Evolutionary conservation across 768 basidiomycete genomes (phyloP).

Genomic region (Tylopilus felleus): DNA sequence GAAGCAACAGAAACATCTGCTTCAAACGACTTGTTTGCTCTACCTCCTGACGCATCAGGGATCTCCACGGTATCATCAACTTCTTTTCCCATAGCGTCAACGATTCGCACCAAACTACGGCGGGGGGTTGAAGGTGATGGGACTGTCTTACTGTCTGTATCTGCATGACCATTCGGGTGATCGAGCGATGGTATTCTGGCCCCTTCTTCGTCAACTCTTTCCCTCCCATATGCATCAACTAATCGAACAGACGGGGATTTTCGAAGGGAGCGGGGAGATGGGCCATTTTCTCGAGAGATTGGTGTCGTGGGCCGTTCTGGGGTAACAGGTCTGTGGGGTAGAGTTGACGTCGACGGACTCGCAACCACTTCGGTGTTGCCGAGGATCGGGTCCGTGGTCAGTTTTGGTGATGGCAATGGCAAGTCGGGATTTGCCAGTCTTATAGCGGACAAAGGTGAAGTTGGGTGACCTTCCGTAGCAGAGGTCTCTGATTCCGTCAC

Average conservation of each 20-base stretch:
- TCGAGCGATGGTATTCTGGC: neutral
- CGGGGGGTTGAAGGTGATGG: conserved; percentile 18
- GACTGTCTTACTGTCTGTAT: conserved; percentile 15
- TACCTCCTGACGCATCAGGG: conserved; percentile 27
- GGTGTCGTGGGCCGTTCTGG: conserved; percentile 26
- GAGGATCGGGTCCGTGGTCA: conserved; percentile 9
- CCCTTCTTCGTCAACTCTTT: conserved; percentile 28
- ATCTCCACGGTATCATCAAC: conserved; percentile 38
- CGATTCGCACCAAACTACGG: conserved; percentile 50
- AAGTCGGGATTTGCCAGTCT: conserved; percentile 23
- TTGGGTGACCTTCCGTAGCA: conserved; percentile 25
- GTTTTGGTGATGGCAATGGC: conserved; percentile 9
- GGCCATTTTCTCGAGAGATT: conserved; percentile 21
- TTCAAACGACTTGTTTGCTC: conserved; percentile 17
- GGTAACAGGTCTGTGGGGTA: conserved; percentile 15
- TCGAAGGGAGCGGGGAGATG: conserved; percentile 36
- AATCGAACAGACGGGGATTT: conserved; percentile 56
- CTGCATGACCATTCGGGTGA: conserved; percentile 13
- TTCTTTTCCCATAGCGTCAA: conserved; percentile 69
- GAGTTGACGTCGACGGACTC: conserved; percentile 1
- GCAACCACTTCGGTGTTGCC: neutral
- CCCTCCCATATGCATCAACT: conserved; percentile 70
- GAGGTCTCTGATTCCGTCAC: conserved; percentile 36
- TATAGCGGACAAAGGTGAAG: conserved; percentile 29
- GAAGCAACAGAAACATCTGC: conserved; percentile 20